A percentile compares a stretch with the other conserved stretches of the same genome.
Conservation (phyloP, 257 asterid species). For the Solanum microdontum region DNA sequence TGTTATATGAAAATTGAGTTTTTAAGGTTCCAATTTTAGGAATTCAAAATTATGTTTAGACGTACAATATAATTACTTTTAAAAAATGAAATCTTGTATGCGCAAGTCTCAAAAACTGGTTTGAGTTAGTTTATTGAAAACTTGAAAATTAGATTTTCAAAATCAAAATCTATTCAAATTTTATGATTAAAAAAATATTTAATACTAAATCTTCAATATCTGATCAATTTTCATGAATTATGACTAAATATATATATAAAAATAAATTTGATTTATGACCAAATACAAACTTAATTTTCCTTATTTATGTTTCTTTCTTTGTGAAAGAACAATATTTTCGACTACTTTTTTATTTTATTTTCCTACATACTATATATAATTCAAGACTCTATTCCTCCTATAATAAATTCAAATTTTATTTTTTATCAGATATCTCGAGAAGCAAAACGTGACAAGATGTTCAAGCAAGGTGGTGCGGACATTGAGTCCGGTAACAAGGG, state of each 20-base stretch:
- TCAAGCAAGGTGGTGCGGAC: constrained; percentile 10
- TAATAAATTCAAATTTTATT: not conserved
- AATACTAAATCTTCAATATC: not conserved
- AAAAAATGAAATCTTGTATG: not conserved
- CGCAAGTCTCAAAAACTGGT: not conserved
- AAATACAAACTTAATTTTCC: not conserved
- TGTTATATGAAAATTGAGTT: not conserved
- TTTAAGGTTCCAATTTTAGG: not conserved
- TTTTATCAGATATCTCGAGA: not conserved
- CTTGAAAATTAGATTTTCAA: not conserved
- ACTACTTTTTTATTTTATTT: not conserved
- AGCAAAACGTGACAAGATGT: not conserved
- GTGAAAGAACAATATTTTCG: too few relatives aligned
- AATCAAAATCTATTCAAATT: not conserved
- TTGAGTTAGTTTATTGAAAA: too few relatives aligned
- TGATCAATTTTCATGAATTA: not conserved
- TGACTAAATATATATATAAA: not conserved
- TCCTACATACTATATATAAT: not conserved
- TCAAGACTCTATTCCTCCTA: not conserved
- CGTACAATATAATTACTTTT: not conserved
- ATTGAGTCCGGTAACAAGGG: constrained; percentile 32
- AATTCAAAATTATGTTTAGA: not conserved
- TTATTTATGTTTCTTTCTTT: not conserved
- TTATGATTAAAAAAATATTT: not conserved
- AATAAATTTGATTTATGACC: not conserved